Evolutionary conservation across 2,329 filamentous ascomycete genomes (phyloP), one percentile per base, ranked within the genome.

Genomic region (Phyllosticta citrichinensis): DNA sequence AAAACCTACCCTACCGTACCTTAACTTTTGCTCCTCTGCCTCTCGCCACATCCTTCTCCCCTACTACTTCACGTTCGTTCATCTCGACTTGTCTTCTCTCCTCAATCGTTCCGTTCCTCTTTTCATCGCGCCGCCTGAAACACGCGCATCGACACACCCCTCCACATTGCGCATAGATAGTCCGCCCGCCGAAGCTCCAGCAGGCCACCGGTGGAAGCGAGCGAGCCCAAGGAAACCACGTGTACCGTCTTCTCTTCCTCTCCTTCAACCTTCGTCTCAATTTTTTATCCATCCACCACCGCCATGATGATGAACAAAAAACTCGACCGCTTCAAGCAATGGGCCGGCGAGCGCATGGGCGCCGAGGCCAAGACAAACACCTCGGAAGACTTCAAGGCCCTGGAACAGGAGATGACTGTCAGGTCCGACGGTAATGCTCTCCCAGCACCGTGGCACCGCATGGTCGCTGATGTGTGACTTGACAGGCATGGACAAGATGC

Each of bases 311-410:
- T 84, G 68, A 86, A 85, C 76, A 96, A 96, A 81, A 96, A 95
- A 74, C 85, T 97, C 73, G 93, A 92, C 77, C 88, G 93, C 71
- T 87, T 96, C 80, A 95, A 93, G 80, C 93, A 97, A 87, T 97
- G 93, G 93, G 91, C 92, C 47, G 91, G 91, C 67, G 93, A 97
- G 79, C 90, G 92, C 77, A 96, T 97, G 89, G 93, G 93, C 68
- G 85, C 84, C 66, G 92, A 97, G 76, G 83, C 87, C 76, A 94
- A 91, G 78, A 97, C 93, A 10, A 85, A 81, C 72, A 85, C 91
- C 65, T 88, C 90, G 0, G 91, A 97, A 58, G 88, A 97, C 70
- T 97, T 97, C 82, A 95, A 89, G 77, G 83, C 84, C 63, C 78
- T 97, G 68, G 92, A 97, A 77, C 80, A 84, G 60, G 93, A 97